phyloP scores from a whole-genome alignment of 257 asterid genomes.

The Capsicum rhomboideum region DNA sequence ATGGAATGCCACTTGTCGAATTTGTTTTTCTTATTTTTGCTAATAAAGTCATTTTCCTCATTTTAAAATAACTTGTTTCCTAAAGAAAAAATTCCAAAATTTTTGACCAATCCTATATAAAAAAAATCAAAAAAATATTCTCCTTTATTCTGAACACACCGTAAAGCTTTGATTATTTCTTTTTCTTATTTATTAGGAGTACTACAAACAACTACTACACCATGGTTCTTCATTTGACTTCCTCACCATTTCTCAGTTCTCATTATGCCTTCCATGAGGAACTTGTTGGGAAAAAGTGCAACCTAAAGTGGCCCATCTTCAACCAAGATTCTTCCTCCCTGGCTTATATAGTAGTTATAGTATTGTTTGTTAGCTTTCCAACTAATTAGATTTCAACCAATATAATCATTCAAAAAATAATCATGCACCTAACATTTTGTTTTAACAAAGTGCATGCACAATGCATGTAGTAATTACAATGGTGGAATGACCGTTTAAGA shows the following conservation, averaged over 20 bases:
- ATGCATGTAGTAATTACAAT: not conserved
- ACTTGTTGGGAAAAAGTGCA: not conserved
- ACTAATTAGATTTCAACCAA: not conserved
- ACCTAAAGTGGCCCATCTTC: not conserved
- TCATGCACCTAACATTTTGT: not conserved
- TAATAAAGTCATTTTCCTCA: fast-evolving
- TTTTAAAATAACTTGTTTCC: not conserved
- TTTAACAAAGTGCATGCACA: not conserved
- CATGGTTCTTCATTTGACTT: not conserved
- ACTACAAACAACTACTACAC: not conserved
- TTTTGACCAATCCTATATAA: not conserved
- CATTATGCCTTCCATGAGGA: not conserved
- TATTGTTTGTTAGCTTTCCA: not conserved
- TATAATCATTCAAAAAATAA: not conserved
- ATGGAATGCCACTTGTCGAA: not conserved
- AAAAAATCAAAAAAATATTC: not conserved
- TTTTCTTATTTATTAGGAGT: not conserved
- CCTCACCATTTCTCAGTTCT: not conserved
- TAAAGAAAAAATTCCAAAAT: fast-evolving
- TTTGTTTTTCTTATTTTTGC: not conserved
- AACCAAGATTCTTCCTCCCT: not conserved
- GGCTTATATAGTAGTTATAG: not conserved
- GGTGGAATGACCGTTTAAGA: not conserved
- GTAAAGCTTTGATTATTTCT: not conserved
- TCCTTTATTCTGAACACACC: not conserved